Conservation (phyloP, 257 asterid genomes). For the Nicotiana benthamiana region DNA sequence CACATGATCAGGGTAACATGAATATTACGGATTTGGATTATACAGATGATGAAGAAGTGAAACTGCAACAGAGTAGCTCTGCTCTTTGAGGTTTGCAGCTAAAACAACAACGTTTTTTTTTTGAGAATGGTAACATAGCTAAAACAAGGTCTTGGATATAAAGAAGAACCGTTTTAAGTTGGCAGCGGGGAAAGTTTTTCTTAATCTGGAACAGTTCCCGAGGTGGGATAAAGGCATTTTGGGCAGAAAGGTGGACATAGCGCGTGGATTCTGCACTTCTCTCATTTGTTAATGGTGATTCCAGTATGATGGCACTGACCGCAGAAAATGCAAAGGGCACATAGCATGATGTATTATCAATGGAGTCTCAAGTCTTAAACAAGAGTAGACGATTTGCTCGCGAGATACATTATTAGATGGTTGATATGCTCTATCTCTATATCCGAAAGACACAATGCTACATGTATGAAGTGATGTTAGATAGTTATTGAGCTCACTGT, state of each 20-base stretch:
- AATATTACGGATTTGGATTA: conserved; percentile 23
- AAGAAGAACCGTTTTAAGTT: not conserved
- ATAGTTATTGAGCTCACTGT: not conserved
- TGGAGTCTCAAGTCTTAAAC: not conserved
- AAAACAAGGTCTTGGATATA: not conserved
- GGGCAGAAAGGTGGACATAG: not conserved
- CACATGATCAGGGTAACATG: conserved; percentile 11
- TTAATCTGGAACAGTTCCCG: not conserved
- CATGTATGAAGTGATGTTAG: not conserved
- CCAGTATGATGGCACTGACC: not conserved
- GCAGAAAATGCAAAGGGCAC: not conserved
- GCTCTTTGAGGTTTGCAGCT: not conserved
- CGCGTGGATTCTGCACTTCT: not conserved
- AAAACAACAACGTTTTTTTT: not conserved
- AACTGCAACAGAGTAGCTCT: not conserved
- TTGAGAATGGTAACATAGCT: not conserved
- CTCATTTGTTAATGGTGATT: not conserved
- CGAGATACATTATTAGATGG: not conserved
- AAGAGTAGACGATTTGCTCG: not conserved
- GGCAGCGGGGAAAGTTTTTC: not conserved
- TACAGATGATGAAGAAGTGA: not conserved
- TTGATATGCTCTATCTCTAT: not conserved
- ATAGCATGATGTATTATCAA: not conserved
- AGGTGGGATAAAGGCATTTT: not conserved
- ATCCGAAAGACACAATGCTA: not conserved